Base-by-base conservation (phyloP, 768 basidiomycete species). In the Termitomyces sp. region DNA sequence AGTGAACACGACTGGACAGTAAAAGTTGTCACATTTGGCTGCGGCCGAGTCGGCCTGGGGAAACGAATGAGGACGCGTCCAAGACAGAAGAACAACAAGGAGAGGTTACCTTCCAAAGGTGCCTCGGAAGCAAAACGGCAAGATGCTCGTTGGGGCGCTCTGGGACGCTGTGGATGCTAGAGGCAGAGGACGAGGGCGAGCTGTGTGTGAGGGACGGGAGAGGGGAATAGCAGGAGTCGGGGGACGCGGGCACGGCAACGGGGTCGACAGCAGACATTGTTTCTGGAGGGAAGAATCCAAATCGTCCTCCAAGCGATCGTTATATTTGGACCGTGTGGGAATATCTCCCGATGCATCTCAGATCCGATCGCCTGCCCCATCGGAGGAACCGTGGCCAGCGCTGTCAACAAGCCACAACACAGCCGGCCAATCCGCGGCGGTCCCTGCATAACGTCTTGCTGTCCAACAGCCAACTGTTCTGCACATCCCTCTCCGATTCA, bases 41-140 rank as follows among this genome's bases (percentile, higher is more conserved):
- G 90, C 82, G 14, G 81, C 70, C 4, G 77, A 73, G 69, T 92
- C 90, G 51, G 86, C 80, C 84, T 88, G 63, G 51, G 40, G 62
- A 59, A 21, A 57, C 67, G 64, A 66, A 65, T 59, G 65, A 50
- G 48, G 29, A 42, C 6, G 47, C 35, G 47, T 7, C 46, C 50
- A 58, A 38, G 52, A 53, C 54, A 50, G 53, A 34, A 29, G 27
- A 50, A 46, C n/a, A n/a, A 44, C 51, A 35, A 31, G 59, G 27
- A 17, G 32, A 31, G 3, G 65, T 73, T 25, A 84, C 86, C 84
- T 92, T 92, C 90, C 90, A 92, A 38, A 90, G 79, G 52, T 74
- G 71, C 65, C 75, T 83, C 25, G 83, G 81, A 42, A 92, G 80
- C 12, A 90, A 76, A 29, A 92, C 87, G 21, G 90, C 90, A 27